Base-by-base conservation (phyloP, 148 eudicot genomes). In the Hydrangea macrophylla region DNA sequence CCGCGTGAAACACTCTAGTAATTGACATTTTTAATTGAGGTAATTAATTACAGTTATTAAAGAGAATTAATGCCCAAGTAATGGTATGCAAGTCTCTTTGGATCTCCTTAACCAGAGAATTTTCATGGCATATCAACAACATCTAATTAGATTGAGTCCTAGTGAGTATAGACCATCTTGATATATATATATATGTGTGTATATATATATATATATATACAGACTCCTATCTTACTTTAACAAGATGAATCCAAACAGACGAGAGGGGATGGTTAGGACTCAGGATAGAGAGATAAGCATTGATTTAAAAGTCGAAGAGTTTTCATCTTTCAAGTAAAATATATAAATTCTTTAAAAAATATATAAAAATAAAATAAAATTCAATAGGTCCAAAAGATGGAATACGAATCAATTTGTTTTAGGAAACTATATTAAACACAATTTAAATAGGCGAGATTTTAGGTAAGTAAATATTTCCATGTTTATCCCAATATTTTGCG, bases 41-140 rank as follows among this genome's bases (percentile, higher is more conserved):
- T 39, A 65, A 65, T 65, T 31, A 65, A 65, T 65, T 11, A 31
- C 48, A 26, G 57, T 33, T 51, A 56, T 65, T 65, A 51, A 65
- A 50, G 23, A 53, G 20, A 33, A 65, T 65, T 48, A 65, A 65
- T 32, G 42, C 69, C 40, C 50, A 35, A 35, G 8, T 65, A 33
- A 37, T 18, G 20, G 18, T 24, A 6, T 5, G 42, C 10, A 39
- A 17, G 12, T 23, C 12, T 25, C n/a, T n/a, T n/a, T n/a, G n/a
- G n/a, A n/a, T n/a, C 31, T 1, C 22, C 20, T 12, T 26, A 22
- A 0, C 7, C 2, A 8, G 4, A 26, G 18, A 12, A 60, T 22
- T 1, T 35, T 9, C 2, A 25, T 20, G 7, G n/a, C n/a, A n/a
- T n/a, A n/a, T n/a, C n/a, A 10, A 23, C 51, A 62, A 22, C 53